phyloP scores from a whole-genome alignment of 2,329 filamentous ascomycete species.

The Chaetomiaceae sp. region DNA sequence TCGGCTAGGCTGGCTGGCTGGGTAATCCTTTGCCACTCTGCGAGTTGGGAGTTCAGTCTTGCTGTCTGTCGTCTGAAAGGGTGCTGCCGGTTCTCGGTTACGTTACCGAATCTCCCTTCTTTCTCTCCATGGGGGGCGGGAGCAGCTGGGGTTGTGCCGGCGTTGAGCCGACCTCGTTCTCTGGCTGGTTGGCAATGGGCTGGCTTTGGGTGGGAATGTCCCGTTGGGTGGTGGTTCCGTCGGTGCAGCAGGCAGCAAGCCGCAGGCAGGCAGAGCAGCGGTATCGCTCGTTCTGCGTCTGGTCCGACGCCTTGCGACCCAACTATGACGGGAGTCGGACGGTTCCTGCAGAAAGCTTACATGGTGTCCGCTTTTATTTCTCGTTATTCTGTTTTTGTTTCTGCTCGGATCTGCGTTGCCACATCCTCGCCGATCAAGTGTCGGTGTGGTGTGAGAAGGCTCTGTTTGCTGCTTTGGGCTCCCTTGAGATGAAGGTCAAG shows the following conservation, averaged over 20 bases:
- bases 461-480: neutral
- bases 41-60: no score
- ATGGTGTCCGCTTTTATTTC: neutral
- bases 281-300: neutral
- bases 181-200: neutral
- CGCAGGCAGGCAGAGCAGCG: neutral
- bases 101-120: neutral
- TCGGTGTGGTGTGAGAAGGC: neutral
- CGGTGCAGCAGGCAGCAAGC: neutral
- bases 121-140: neutral
- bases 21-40: no score
- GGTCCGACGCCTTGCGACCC: conserved; percentile 8
- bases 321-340: conserved; percentile 1
- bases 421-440: neutral
- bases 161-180: neutral
- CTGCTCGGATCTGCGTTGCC: conserved; percentile 1
- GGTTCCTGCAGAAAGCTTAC: conserved; percentile 12
- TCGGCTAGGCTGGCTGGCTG: neutral
- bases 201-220: no score
- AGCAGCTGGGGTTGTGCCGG: neutral
- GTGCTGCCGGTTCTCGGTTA: neutral
- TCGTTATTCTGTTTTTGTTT: neutral
- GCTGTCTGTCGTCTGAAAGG: no score
- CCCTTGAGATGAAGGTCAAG: no score
- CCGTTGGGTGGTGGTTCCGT: no score